phyloP scores from a whole-genome alignment of 257 asterid genomes.

The Solanum clarkiae region DNA sequence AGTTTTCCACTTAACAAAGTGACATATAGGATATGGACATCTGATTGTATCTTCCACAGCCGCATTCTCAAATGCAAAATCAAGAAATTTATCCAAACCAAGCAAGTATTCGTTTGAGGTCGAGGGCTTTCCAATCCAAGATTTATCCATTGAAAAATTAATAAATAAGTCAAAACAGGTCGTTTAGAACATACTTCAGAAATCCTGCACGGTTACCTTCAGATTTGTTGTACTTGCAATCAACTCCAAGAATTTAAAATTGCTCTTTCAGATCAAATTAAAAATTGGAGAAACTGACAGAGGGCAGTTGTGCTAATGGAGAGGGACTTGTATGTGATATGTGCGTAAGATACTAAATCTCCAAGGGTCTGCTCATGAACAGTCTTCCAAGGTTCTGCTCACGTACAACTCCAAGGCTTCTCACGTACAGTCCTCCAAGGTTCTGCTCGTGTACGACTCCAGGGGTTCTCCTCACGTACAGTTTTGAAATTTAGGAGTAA shows the following conservation, averaged over 20 bases:
- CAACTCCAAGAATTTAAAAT: background rate
- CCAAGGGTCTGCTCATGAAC: no score
- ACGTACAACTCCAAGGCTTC: no score
- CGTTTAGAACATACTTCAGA: background rate
- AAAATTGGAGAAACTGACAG: background rate
- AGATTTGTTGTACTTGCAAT: background rate
- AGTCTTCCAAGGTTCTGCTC: no score
- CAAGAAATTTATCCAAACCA: background rate
- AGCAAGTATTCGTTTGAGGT: background rate
- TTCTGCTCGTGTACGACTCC: no score
- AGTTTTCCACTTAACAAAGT: no score
- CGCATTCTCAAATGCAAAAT: background rate
- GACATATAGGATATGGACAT: no score
- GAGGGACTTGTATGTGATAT: background rate
- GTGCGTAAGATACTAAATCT: no score
- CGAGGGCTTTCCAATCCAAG: background rate
- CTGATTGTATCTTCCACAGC: no score
- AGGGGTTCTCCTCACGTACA: no score
- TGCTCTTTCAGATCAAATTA: background rate
- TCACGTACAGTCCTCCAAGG: no score
- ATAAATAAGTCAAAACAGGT: no score
- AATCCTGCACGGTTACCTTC: background rate
- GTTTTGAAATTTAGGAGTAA: background rate
- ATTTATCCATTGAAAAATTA: no score
- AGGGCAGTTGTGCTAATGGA: background rate